Percentiles rank a stretch among this genome's conserved stretches.
phyloP scores from a whole-genome alignment of 2,329 filamentous ascomycete species.

The Alternaria infectoria region DNA sequence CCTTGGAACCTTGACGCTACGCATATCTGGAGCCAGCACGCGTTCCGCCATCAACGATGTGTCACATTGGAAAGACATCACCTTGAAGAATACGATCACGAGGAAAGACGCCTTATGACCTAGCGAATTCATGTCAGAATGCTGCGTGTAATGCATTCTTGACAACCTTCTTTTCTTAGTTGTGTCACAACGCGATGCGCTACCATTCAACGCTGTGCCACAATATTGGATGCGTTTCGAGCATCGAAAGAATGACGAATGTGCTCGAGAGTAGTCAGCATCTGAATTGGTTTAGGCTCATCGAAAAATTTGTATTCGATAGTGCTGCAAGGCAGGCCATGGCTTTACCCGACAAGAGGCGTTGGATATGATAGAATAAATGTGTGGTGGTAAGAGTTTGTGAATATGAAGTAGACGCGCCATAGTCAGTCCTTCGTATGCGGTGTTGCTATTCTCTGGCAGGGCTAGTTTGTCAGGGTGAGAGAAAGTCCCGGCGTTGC shows the following conservation, averaged over 20 bases:
- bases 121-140: not conserved
- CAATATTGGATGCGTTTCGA: not conserved
- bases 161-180: not conserved
- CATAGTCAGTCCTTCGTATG: not conserved
- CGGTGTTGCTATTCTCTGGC: not conserved
- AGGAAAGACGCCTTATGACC: not conserved
- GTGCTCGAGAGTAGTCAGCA: not conserved
- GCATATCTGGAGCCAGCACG: not conserved
- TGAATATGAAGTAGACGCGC: not conserved
- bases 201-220: not conserved
- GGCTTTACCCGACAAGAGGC: not conserved
- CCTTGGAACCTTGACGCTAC: not conserved
- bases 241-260: not conserved
- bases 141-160: not conserved
- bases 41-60: not conserved
- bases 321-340: not conserved
- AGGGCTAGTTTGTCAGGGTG: not conserved
- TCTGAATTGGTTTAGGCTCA: not conserved
- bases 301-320: not conserved
- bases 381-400: too few relatives aligned
- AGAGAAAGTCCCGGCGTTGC: slow-evolving; percentile 5
- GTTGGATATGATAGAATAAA: not conserved
- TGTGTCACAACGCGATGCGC: not conserved
- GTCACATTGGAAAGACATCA: not conserved
- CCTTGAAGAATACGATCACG: not conserved